Evolutionary conservation across 2,329 filamentous ascomycete genomes (phyloP).

Genomic region (Trichoderma oligosporum): DNA sequence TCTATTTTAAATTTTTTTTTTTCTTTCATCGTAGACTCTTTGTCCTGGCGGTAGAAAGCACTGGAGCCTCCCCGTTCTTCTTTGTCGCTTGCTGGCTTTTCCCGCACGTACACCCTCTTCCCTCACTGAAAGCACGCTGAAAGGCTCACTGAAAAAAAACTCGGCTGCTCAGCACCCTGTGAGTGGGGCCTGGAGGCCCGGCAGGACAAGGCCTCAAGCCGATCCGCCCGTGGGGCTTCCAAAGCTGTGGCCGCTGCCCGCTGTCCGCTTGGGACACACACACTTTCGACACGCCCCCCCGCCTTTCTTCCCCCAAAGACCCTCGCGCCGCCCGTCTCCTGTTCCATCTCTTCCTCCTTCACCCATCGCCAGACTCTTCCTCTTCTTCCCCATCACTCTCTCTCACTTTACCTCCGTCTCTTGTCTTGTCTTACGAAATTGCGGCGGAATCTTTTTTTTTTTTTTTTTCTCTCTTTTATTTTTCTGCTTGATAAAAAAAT

Average conservation of each 20-base stretch:
- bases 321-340: slow-evolving; percentile 15
- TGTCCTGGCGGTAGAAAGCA: too few species aligned
- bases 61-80: too few species aligned
- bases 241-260: slow-evolving; percentile 21
- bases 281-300: slow-evolving; percentile 18
- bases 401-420: neutral
- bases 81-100: neutral
- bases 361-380: neutral
- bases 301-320: slow-evolving; percentile 14
- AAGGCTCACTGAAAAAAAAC: slow-evolving; percentile 8
- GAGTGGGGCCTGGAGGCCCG: slow-evolving; percentile 21
- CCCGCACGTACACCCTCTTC: too few species aligned
- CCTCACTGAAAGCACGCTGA: neutral
- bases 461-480: neutral
- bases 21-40: neutral
- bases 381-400: neutral
- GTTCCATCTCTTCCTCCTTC: slow-evolving; percentile 18
- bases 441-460: neutral
- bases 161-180: slow-evolving; percentile 16
- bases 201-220: slow-evolving; percentile 22
- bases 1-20: too few species aligned
- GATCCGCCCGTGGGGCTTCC: slow-evolving; percentile 24
- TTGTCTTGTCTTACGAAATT: neutral
- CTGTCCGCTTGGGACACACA: slow-evolving; percentile 14
- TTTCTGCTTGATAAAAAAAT: too few species aligned